phyloP scores from a whole-genome alignment of 163 green algal genomes.

The Chloromonas sp. region DNA sequence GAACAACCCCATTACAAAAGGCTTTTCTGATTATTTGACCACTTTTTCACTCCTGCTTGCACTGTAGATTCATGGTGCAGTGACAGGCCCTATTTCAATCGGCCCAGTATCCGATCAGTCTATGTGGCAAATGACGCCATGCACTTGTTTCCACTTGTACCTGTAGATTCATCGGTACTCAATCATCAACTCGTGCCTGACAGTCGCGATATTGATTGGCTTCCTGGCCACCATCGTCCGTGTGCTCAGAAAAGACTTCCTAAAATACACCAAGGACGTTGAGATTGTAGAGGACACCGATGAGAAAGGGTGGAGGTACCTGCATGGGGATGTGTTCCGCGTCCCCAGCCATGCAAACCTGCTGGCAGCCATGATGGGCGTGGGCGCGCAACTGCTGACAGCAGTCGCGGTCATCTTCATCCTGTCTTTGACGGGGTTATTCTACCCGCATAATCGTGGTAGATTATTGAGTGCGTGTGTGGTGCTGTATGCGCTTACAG shows the following conservation, averaged over 20 bases:
- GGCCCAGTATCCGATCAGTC: not conserved
- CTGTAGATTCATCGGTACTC: slow-evolving; percentile 98
- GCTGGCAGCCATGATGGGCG: slow-evolving; percentile 85
- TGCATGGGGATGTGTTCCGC: slow-evolving; percentile 70
- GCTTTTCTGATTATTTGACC: not conserved
- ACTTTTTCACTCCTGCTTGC: not conserved
- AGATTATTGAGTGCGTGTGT: slow-evolving; percentile 80
- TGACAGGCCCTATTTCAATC: no score
- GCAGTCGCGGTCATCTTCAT: slow-evolving; percentile 77
- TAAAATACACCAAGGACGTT: slow-evolving; percentile 38
- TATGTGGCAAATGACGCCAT: not conserved
- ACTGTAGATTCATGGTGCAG: no score
- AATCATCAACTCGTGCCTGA: slow-evolving; percentile 98
- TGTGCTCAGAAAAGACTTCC: slow-evolving; percentile 88
- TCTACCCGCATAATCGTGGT: slow-evolving; percentile 96
- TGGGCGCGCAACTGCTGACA: slow-evolving; percentile 65
- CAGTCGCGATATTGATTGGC: slow-evolving; percentile 94
- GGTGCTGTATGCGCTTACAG: slow-evolving; percentile 93
- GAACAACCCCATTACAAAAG: no score
- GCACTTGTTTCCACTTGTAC: not conserved
- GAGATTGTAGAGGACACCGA: slow-evolving; percentile 13
- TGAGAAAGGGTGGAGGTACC: slow-evolving; percentile 71
- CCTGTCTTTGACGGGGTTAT: slow-evolving; percentile 80
- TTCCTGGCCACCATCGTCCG: slow-evolving; percentile 98
- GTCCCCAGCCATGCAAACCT: slow-evolving; percentile 62